These are phyloP conservation scores for Cyberlindnera suaveolens DNA, from an alignment of 805 yeast species.

Conservation along the genomic window DNA sequence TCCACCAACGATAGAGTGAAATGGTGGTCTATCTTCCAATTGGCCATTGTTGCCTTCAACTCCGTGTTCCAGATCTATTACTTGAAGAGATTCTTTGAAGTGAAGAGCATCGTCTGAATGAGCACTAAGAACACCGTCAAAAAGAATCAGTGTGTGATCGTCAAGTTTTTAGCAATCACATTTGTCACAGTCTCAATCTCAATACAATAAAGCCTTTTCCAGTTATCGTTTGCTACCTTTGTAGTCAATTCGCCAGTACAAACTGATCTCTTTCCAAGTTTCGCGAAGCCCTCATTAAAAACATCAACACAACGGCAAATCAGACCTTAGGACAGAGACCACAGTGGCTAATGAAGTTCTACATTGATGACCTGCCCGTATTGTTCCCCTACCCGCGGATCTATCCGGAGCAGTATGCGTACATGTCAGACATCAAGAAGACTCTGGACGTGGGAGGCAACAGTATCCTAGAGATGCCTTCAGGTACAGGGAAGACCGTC, in stretches of 20 bases:
- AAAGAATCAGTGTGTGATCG: not conserved
- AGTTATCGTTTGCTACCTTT: no score
- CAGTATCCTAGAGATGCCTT: constrained; percentile 97
- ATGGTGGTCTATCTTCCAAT: constrained; percentile 95
- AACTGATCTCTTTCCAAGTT: no score
- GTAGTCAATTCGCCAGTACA: no score
- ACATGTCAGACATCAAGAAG: constrained; percentile 92
- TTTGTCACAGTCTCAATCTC: no score
- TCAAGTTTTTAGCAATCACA: no score
- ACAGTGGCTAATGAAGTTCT: constrained; percentile 40
- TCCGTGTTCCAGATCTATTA: constrained; percentile 91
- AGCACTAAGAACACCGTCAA: not conserved
- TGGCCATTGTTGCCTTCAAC: constrained; percentile 77
- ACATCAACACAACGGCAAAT: no score
- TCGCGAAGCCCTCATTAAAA: no score
- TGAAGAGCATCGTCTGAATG: constrained; percentile 72
- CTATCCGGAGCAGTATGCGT: constrained; percentile 97
- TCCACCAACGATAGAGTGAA: constrained; percentile 94
- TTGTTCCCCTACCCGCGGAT: constrained; percentile 94
- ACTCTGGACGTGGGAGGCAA: constrained; percentile 96
- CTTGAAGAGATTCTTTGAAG: constrained; percentile 92
- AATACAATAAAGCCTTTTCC: no score
- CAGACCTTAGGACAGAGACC: no score
- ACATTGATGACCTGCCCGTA: constrained; percentile 92
- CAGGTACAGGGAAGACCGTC: constrained; percentile 98